Evolutionary conservation across 2,329 filamentous ascomycete genomes (phyloP).

Genomic region (Domatiomyces catenatus): DNA sequence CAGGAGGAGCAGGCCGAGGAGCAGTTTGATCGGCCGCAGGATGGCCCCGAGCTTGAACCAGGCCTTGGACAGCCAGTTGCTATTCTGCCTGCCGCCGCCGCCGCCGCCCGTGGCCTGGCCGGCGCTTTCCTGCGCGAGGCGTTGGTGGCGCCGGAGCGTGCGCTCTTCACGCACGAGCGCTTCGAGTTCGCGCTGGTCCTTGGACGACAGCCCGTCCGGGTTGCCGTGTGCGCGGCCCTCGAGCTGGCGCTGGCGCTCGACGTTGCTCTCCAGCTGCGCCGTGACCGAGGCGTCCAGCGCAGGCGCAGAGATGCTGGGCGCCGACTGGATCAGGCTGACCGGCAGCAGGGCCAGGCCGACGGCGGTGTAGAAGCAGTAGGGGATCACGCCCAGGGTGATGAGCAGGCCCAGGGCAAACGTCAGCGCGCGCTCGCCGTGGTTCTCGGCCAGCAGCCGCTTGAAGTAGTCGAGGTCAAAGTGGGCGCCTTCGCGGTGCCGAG

Average conservation of each 20-base stretch:
- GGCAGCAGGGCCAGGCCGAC: constrained; percentile 78
- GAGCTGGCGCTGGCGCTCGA: constrained; percentile 80
- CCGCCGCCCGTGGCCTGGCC: constrained; percentile 43
- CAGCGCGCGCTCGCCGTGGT: constrained; percentile 81
- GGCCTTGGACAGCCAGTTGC: constrained; percentile 40
- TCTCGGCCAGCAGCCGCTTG: constrained; percentile 61
- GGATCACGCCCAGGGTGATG: constrained; percentile 66
- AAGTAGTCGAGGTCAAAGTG: constrained; percentile 83
- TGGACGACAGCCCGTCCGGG: constrained; percentile 57
- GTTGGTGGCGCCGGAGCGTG: constrained; percentile 75
- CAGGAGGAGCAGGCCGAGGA: constrained; percentile 67
- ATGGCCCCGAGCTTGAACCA: constrained; percentile 73
- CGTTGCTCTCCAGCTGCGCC: constrained; percentile 69
- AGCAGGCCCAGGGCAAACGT: constrained; percentile 83
- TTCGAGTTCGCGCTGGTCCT: constrained; percentile 80
- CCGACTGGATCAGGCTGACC: constrained; percentile 79
- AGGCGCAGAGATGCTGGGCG: constrained; percentile 70
- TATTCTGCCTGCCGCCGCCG: constrained; percentile 30
- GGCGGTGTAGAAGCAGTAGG: constrained; percentile 81
- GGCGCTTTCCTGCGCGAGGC: constrained; percentile 66
- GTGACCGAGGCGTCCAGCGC: constrained; percentile 62
- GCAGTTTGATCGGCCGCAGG: constrained; percentile 74
- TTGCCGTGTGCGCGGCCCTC: constrained; percentile 71
- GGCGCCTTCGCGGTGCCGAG: constrained; percentile 47
- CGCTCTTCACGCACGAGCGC: constrained; percentile 77